Conservation (phyloP, 805 yeast genomes). For the Debaryomyces maramus region DNA sequence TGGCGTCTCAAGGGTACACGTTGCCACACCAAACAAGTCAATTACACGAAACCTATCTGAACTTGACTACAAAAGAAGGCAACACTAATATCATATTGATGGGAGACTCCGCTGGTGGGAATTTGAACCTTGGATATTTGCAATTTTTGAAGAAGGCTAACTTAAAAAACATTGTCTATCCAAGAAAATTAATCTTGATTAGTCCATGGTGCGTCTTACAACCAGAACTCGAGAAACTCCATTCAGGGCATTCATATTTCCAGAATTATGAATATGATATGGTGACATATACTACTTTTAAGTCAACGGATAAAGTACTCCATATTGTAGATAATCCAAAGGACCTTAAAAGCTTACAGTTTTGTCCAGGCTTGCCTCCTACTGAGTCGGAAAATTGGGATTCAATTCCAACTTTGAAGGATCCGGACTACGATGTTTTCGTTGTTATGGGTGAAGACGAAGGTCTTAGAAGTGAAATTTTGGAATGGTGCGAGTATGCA, state of each 20-base stretch:
- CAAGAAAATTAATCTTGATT: slow-evolving; percentile 26
- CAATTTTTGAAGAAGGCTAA: slow-evolving; percentile 22
- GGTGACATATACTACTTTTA: slow-evolving; percentile 9
- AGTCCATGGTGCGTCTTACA: slow-evolving; percentile 41
- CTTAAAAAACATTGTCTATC: slow-evolving; percentile 19
- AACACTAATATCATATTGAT: slow-evolving; percentile 30
- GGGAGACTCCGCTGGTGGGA: slow-evolving; percentile 48
- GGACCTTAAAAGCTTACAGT: slow-evolving; percentile 11
- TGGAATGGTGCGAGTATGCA: slow-evolving; percentile 35
- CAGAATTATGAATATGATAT: slow-evolving; percentile 27
- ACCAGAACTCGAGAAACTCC: slow-evolving; percentile 19
- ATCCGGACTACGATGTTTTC: slow-evolving; percentile 26
- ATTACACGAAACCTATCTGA: slow-evolving; percentile 26
- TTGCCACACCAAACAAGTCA: slow-evolving; percentile 36
- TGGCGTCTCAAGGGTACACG: slow-evolving; percentile 28
- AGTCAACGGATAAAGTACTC: neutral
- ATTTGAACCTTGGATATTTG: slow-evolving; percentile 31
- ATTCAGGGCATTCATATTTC: slow-evolving; percentile 34
- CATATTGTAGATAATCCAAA: slow-evolving; percentile 15
- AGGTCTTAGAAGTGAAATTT: slow-evolving; percentile 39
- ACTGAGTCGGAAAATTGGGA: slow-evolving; percentile 30
- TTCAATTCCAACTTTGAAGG: slow-evolving; percentile 29
- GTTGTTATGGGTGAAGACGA: slow-evolving; percentile 44
- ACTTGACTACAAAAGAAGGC: slow-evolving; percentile 19
- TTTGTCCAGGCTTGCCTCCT: slow-evolving; percentile 28